phyloP scores from a whole-genome alignment of 768 basidiomycete species.

The Boletus coccyginus region DNA sequence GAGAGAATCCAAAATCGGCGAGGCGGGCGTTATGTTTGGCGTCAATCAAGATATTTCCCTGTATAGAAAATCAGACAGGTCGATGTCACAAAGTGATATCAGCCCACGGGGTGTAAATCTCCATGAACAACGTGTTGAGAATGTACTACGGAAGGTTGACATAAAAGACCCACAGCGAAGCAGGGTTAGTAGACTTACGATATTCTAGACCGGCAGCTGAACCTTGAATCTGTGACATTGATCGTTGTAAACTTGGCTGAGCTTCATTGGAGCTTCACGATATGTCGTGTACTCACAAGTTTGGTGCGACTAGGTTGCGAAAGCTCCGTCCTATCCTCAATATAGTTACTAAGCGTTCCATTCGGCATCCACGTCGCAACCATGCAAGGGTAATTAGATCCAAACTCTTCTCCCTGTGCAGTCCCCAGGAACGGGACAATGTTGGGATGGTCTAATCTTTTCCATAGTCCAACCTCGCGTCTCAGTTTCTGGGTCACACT shows the following conservation, averaged over 20 bases:
- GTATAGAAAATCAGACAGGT: background rate
- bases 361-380: slow-evolving; percentile 8
- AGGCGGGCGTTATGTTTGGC: background rate
- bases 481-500: background rate
- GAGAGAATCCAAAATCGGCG: slow-evolving; percentile 7
- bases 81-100: background rate
- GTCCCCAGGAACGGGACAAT: slow-evolving; percentile 7
- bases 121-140: background rate
- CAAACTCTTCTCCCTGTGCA: background rate
- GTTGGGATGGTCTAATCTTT: slow-evolving; percentile 3
- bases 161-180: background rate
- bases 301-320: background rate
- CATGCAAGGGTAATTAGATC: slow-evolving; percentile 3
- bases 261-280: too few relatives aligned
- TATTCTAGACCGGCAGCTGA: slow-evolving; percentile 1
- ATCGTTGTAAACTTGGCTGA: background rate
- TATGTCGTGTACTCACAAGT: background rate
- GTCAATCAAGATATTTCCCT: slow-evolving; percentile 6
- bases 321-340: background rate
- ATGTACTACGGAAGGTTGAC: background rate
- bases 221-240: background rate
- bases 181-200: background rate
- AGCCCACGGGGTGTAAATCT: slow-evolving; percentile 5
- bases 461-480: slow-evolving; percentile 10
- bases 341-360: background rate